Base-by-base conservation (phyloP, 306 rosid genomes). In the Canavalia gladiata region DNA sequence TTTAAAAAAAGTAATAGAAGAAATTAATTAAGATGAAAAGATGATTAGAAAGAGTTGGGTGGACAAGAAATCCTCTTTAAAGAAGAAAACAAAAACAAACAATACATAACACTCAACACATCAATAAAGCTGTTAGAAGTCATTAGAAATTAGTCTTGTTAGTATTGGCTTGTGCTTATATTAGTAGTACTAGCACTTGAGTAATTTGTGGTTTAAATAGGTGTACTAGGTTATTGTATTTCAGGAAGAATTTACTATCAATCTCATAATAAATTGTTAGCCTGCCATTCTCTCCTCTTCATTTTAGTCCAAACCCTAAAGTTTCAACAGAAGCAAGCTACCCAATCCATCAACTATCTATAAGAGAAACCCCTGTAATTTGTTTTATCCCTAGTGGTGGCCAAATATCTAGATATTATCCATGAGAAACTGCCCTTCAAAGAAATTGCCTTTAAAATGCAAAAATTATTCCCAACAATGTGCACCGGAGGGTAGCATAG, bases 41-140 rank as follows among this genome's bases (percentile, higher is more conserved):
- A 67, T 77, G 54, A 65, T 65, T 37, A 35, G 12, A 25, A 6
- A 68, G 29, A 66, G 13, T 67, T n/a, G 31, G 45, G 39, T 42
- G 79, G 58, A 75, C 28, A 50, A 64, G 60, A 76, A 46, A 72
- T 72, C 74, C 43, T 51, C 37, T 2, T 67, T 18, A 35, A 18
- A 34, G 13, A 66, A 57, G 8, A 5, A 4, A 39, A 51, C 9
- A 13, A 8, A 45, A 43, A 56, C 45, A 56, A 56, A 78, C 18
- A 55, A 43, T 66, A 2, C 8, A 2, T 8, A 66, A 43, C 47
- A 56, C 42, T 13, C 25, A 33, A n/a, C 67, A 55, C 49, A 55
- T 58, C 45, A 42, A 30, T 12, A 43, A 54, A 13, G n/a, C 55
- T 46, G 52, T 31, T 60, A 7, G 71, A 46, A 33, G 62, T 13